Evolutionary conservation across 75 land plant species (phyloP).

Genomic region (Pinus albicaulis): DNA sequence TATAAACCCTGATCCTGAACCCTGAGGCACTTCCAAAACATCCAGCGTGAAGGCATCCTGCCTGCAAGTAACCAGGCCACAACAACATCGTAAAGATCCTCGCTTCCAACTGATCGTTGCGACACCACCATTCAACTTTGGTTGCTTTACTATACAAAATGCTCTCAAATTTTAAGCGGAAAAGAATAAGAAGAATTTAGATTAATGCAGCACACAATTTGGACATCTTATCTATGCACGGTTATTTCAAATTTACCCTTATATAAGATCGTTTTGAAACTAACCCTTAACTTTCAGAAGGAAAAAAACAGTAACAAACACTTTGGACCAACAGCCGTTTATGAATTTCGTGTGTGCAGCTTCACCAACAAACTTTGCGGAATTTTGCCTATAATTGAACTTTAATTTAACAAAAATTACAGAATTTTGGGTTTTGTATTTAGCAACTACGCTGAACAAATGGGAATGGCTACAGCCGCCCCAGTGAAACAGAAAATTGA

Average conservation of each 20-base stretch:
- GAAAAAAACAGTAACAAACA: neutral
- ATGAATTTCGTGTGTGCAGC: neutral
- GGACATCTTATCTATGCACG: neutral
- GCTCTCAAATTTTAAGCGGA: neutral
- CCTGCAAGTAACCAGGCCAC: conserved; percentile 29
- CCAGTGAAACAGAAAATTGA: neutral
- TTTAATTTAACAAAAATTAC: neutral
- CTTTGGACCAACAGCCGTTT: neutral
- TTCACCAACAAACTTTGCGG: neutral
- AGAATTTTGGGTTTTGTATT: neutral
- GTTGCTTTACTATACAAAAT: neutral
- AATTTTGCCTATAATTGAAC: neutral
- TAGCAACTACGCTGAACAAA: neutral
- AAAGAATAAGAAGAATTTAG: neutral
- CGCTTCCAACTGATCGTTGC: neutral
- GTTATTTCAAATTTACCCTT: neutral
- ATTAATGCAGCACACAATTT: neutral
- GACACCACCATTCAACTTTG: neutral
- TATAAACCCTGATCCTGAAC: conserved; percentile 96
- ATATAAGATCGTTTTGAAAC: neutral
- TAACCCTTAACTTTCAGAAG: neutral
- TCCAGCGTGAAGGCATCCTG: conserved; percentile 97
- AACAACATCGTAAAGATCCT: neutral
- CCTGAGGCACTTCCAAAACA: conserved; percentile 97
- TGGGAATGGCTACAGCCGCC: neutral